Evolutionary conservation across 306 rosid genomes (phyloP).

Genomic region (Fagus sylvatica): DNA sequence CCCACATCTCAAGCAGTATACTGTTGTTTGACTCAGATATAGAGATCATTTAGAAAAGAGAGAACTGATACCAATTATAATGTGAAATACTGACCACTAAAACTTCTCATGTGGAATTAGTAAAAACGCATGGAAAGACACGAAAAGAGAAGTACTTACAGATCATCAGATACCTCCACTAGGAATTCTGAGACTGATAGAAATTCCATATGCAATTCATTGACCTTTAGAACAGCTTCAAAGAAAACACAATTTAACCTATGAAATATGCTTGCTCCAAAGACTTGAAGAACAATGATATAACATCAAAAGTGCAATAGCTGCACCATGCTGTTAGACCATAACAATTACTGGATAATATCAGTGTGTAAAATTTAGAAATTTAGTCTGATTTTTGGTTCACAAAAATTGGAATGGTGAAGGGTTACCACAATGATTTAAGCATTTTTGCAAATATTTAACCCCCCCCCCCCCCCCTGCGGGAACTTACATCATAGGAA

Average conservation of each 20-base stretch:
- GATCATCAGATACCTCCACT: constrained; percentile 88
- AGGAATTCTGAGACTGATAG: constrained; percentile 84
- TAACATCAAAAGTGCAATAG: neutral
- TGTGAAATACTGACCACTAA: neutral
- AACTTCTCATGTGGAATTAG: neutral
- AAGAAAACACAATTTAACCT: constrained; percentile 35
- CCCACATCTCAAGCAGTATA: neutral
- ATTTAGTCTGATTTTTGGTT: neutral
- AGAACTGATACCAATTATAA: neutral
- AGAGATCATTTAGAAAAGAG: neutral
- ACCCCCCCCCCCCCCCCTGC: neutral
- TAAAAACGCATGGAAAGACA: neutral
- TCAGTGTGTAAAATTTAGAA: neutral
- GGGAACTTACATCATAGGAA: neutral
- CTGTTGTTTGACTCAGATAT: neutral
- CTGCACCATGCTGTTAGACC: neutral
- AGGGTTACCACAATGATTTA: neutral
- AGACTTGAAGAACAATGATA: neutral
- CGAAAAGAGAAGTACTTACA: constrained; percentile 53
- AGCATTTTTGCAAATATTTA: neutral
- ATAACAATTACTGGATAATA: neutral
- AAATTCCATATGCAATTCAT: constrained; percentile 89
- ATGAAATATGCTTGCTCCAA: constrained; percentile 18
- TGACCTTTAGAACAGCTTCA: constrained; percentile 61
- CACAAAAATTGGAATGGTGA: neutral